Evolutionary conservation across 2,329 filamentous ascomycete genomes (phyloP).

Genomic region (Fusarium floridanum): DNA sequence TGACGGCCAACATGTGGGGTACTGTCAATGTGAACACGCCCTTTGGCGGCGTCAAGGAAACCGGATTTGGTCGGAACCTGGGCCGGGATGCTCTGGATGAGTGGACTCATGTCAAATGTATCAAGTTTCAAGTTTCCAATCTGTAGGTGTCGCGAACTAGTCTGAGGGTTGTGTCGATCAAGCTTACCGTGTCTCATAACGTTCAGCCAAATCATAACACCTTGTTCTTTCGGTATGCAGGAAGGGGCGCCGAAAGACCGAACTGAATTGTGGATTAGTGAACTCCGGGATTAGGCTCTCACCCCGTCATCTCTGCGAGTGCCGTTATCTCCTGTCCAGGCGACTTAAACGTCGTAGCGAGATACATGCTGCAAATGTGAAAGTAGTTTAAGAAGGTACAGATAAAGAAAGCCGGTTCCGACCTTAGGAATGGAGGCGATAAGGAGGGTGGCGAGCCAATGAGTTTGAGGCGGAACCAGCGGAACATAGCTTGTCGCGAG

Average conservation of each 20-base stretch:
- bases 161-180: background rate
- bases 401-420: background rate
- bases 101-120: constrained; percentile 44
- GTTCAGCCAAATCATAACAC: background rate
- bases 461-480: background rate
- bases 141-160: constrained; percentile 7
- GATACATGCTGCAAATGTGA: background rate
- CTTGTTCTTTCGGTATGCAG: background rate
- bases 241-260: background rate
- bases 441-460: background rate
- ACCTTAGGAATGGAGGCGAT: background rate
- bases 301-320: background rate
- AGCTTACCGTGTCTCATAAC: background rate
- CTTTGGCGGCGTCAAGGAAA: constrained; percentile 27
- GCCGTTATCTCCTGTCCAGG: background rate
- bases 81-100: constrained; percentile 46
- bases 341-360: background rate
- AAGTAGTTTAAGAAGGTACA: background rate
- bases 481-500: background rate
- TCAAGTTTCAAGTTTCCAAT: constrained; percentile 34
- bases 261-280: background rate
- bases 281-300: background rate
- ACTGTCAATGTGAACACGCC: constrained; percentile 12
- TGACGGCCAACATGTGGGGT: constrained; percentile 65
- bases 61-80: constrained; percentile 23